phyloP scores from a whole-genome alignment of 1,284 basidiomycete genomes.

The Coniferiporia weirii region DNA sequence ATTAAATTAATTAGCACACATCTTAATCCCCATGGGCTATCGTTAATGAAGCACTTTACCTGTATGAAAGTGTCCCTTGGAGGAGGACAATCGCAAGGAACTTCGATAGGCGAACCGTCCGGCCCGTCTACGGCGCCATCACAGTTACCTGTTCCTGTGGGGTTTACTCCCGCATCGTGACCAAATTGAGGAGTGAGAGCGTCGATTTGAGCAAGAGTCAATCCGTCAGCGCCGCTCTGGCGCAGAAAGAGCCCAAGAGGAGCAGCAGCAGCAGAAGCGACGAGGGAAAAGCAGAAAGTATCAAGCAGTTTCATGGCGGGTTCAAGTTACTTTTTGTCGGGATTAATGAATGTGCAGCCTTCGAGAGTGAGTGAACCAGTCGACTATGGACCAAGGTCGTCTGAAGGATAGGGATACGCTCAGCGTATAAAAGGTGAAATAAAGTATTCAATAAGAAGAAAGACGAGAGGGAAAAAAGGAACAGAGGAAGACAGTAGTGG shows the following conservation, averaged over 20 bases:
- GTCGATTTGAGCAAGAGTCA: constrained; percentile 20
- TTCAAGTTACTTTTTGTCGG: constrained; percentile 29
- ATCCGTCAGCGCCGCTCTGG: constrained; percentile 18
- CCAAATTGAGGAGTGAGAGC: constrained; percentile 27
- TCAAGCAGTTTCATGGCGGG: constrained; percentile 16
- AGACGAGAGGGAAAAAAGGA: constrained; percentile 19
- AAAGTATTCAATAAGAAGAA: constrained; percentile 18
- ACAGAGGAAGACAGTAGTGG: not conserved
- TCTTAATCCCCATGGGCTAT: not conserved
- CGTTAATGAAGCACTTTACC: constrained; percentile 14
- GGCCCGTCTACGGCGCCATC: constrained; percentile 30
- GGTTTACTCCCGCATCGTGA: constrained; percentile 23
- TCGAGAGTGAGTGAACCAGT: constrained; percentile 10
- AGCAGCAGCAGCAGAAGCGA: constrained; percentile 35
- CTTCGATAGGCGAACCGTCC: constrained; percentile 31
- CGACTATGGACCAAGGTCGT: constrained; percentile 3
- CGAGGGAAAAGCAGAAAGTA: constrained; percentile 29
- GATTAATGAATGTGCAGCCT: constrained; percentile 21
- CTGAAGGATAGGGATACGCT: constrained; percentile 21
- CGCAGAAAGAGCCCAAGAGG: constrained; percentile 24
- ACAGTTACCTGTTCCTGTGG: constrained; percentile 31
- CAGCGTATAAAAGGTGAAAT: constrained; percentile 21
- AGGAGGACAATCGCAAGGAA: constrained; percentile 38
- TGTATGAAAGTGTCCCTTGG: constrained; percentile 29
- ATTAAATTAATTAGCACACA: not conserved